phyloP scores from a whole-genome alignment of 116 monocot genomes.

The Phalaenopsis hybrid region DNA sequence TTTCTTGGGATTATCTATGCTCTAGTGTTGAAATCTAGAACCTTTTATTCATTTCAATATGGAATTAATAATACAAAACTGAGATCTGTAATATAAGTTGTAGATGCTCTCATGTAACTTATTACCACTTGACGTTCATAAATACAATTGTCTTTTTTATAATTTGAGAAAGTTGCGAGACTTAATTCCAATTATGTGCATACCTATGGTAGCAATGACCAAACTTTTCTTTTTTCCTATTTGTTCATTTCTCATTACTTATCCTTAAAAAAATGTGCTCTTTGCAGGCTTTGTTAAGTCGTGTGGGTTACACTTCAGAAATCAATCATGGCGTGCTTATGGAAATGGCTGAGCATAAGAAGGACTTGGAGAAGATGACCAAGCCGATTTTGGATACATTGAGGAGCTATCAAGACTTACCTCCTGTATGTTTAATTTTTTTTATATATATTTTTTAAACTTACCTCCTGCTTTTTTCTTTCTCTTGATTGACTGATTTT shows the following conservation, averaged over 20 bases:
- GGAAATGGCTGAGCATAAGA: slow-evolving; percentile 93
- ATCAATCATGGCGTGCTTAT: slow-evolving; percentile 99
- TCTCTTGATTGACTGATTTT: background rate
- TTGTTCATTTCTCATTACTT: background rate
- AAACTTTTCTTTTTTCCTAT: background rate
- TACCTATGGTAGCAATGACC: background rate
- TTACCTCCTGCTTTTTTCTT: slow-evolving; percentile 73
- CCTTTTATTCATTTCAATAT: background rate
- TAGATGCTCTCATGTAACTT: background rate
- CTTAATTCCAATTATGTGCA: background rate
- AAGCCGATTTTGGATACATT: slow-evolving; percentile 92
- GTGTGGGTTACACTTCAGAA: slow-evolving; percentile 81
- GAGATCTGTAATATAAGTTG: background rate
- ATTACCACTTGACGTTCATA: background rate
- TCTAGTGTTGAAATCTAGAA: background rate
- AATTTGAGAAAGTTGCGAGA: background rate
- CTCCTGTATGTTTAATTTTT: slow-evolving; percentile 51
- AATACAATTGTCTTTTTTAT: background rate
- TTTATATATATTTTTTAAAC: slow-evolving; percentile 2
- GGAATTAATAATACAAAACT: background rate
- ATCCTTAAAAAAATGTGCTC: background rate
- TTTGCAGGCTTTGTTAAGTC: slow-evolving; percentile 59
- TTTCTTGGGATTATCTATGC: background rate
- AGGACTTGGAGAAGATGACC: slow-evolving; percentile 91
- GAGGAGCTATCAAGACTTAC: slow-evolving; percentile 96